These are phyloP conservation scores for Geotrichum aggregatum DNA, from an alignment of 1,139 yeast genomes.

Conservation along the genomic window DNA sequence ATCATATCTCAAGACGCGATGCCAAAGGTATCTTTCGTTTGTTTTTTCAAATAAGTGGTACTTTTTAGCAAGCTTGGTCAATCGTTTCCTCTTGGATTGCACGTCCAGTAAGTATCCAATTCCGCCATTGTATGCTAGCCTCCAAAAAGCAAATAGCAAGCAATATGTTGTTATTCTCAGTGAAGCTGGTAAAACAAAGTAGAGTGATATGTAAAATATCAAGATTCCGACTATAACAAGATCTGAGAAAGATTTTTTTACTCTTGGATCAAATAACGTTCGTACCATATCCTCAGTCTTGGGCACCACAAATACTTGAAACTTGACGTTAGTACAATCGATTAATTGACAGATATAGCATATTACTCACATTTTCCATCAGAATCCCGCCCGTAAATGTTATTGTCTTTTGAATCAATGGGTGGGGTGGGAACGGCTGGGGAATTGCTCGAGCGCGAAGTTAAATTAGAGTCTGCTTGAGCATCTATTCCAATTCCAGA, in stretches of 20 bases:
- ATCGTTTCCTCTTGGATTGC: slow-evolving; percentile 57
- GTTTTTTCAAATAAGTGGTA: slow-evolving; percentile 45
- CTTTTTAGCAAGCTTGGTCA: slow-evolving; percentile 55
- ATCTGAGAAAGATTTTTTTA: slow-evolving; percentile 67
- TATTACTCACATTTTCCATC: slow-evolving; percentile 19
- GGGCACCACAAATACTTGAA: slow-evolving; percentile 57
- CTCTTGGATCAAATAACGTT: slow-evolving; percentile 71
- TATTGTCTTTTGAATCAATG: slow-evolving; percentile 5
- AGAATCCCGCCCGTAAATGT: slow-evolving; percentile 21
- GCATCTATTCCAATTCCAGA: too few species aligned
- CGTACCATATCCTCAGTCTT: slow-evolving; percentile 84
- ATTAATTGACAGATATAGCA: background rate
- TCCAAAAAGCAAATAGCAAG: slow-evolving; percentile 66
- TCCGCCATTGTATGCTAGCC: slow-evolving; percentile 73
- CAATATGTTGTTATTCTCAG: slow-evolving; percentile 48
- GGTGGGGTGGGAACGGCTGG: background rate
- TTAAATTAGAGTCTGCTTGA: too few species aligned
- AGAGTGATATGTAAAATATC: slow-evolving; percentile 50
- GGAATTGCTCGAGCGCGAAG: too few species aligned
- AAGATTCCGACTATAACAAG: slow-evolving; percentile 53
- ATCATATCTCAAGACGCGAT: slow-evolving; percentile 47
- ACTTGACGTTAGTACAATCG: background rate
- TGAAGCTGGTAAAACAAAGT: slow-evolving; percentile 37
- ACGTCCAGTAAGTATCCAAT: slow-evolving; percentile 66
- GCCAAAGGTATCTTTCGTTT: slow-evolving; percentile 37